phyloP scores from a whole-genome alignment of 139 green algal species.

The Picochlorum sp. region DNA sequence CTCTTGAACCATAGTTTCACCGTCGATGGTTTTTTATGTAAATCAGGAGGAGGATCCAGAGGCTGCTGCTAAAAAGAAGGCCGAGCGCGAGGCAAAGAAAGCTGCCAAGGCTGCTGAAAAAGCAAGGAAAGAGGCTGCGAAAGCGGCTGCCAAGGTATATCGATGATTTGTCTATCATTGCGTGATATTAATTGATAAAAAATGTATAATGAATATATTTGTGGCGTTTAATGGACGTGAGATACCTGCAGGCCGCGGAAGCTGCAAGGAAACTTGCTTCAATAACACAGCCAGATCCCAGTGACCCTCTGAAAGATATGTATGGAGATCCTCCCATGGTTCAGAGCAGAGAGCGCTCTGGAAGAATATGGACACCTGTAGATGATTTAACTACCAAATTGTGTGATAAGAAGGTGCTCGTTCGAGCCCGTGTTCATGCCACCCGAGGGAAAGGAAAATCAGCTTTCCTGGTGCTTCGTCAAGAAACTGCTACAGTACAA shows the following conservation, averaged over 20 bases:
- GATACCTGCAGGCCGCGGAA: slow-evolving; percentile 43
- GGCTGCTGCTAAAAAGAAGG: slow-evolving; percentile 3
- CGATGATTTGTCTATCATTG: slow-evolving; percentile 4
- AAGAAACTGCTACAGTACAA: slow-evolving; percentile 77
- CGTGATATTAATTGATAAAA: not conserved
- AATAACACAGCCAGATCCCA: slow-evolving; percentile 50
- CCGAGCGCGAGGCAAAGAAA: slow-evolving; percentile 30
- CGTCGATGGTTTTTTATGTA: not conserved
- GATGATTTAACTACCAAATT: slow-evolving; percentile 24
- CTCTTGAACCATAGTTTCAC: too few relatives aligned
- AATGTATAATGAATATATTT: not conserved
- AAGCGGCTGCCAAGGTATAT: slow-evolving; percentile 17
- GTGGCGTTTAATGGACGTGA: not conserved
- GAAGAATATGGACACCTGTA: slow-evolving; percentile 45
- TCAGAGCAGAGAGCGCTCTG: slow-evolving; percentile 50
- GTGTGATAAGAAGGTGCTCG: slow-evolving; percentile 46
- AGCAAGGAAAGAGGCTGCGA: slow-evolving; percentile 45
- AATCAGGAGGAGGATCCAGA: not conserved
- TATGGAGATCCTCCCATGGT: slow-evolving; percentile 84
- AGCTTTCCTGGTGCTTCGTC: slow-evolving; percentile 87
- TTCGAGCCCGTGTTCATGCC: slow-evolving; percentile 74
- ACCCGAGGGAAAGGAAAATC: slow-evolving; percentile 92
- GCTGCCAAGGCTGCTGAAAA: slow-evolving; percentile 49
- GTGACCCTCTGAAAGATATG: slow-evolving; percentile 74
- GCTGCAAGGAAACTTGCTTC: slow-evolving; percentile 49